Percentiles rank a stretch among this genome's conserved stretches.
Evolutionary conservation across 164 flowering plant species (phyloP).

Genomic region (Euptelea pleiosperma): DNA sequence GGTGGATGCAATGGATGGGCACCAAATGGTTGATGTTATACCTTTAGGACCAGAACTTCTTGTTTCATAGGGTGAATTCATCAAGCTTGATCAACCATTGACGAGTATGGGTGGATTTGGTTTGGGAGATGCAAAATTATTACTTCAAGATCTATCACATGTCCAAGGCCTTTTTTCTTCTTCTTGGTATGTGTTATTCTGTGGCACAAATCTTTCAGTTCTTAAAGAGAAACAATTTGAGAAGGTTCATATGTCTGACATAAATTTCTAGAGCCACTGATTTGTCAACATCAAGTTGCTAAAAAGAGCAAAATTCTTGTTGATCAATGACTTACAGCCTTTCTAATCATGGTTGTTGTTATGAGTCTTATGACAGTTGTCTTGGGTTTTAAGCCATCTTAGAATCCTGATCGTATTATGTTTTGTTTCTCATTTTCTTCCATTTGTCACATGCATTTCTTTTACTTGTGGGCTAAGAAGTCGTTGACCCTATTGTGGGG

Average conservation of each 20-base stretch:
- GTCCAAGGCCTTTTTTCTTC: not conserved
- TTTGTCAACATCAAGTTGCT: no score
- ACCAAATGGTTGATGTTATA: not conserved
- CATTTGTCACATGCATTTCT: no score
- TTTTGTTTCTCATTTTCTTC: no score
- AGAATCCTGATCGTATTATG: no score
- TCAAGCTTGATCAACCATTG: slow-evolving; percentile 7
- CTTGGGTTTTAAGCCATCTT: no score
- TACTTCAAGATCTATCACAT: slow-evolving; percentile 1
- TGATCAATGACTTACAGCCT: no score
- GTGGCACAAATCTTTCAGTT: not conserved
- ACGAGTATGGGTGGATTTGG: slow-evolving; percentile 9
- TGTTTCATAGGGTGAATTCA: slow-evolving; percentile 2
- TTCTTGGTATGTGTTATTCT: slow-evolving; percentile 2
- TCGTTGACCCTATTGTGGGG: no score
- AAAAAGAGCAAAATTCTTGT: no score
- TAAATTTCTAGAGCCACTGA: slow-evolving; percentile 7
- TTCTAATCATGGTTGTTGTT: no score
- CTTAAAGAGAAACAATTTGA: slow-evolving; percentile 1
- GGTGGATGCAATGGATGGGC: not conserved
- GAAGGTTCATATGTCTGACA: not conserved
- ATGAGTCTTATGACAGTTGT: no score
- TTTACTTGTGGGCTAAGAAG: no score
- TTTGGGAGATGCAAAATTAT: not conserved
- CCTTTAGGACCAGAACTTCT: slow-evolving; percentile 5